Evolutionary conservation across 192 early-diverging fungal genomes (phyloP).

Genomic region (Backusella liffmaniae): DNA sequence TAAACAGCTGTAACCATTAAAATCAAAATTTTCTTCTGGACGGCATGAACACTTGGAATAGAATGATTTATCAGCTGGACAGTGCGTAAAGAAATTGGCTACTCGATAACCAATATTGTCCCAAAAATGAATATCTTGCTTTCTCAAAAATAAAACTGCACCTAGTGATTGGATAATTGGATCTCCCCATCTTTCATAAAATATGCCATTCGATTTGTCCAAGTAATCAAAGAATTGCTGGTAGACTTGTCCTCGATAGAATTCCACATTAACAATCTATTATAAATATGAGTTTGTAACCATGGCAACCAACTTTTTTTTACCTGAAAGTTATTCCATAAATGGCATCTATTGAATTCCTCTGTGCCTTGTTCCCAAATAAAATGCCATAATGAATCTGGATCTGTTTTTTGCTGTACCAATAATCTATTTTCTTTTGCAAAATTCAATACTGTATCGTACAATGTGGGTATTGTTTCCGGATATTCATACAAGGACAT

Average conservation of each 20-base stretch:
- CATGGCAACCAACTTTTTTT: not conserved
- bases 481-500: constrained; percentile 50
- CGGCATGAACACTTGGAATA: constrained; percentile 47
- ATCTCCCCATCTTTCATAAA: constrained; percentile 75
- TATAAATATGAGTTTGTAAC: not conserved
- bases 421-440: constrained; percentile 7
- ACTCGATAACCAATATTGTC: constrained; percentile 72
- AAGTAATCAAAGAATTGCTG: constrained; percentile 59
- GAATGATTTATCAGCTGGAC: constrained; percentile 54
- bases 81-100: constrained; percentile 59
- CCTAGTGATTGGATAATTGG: constrained; percentile 71
- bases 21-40: constrained; percentile 48
- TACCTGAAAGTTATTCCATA: constrained; percentile 72
- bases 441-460: constrained; percentile 43
- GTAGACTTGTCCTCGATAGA: constrained; percentile 59
- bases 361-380: constrained; percentile 10
- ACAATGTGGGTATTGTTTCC: constrained; percentile 49
- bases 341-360: constrained; percentile 60
- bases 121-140: constrained; percentile 70
- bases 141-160: constrained; percentile 57
- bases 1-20: constrained; percentile 33
- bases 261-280: constrained; percentile 46
- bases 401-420: constrained; percentile 13
- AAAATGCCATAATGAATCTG: constrained; percentile 19
- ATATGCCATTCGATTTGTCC: constrained; percentile 67